Conservation (phyloP, 176 grass and related monocot species). For the Aegilops bicornis region DNA sequence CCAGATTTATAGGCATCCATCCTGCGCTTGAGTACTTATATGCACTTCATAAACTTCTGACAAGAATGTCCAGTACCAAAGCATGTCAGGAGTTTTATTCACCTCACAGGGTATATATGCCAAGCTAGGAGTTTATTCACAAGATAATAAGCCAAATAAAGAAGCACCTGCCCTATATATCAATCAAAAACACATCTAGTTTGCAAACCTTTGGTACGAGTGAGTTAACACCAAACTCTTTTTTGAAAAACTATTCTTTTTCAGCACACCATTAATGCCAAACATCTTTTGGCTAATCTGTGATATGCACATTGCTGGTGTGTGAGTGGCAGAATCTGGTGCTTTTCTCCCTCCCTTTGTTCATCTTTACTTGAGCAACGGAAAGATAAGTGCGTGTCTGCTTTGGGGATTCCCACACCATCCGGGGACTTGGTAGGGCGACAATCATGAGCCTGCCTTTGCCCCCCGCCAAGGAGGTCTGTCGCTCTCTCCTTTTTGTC, state of each 20-base stretch:
- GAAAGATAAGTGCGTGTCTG: neutral
- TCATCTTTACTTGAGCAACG: neutral
- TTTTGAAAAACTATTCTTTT: neutral
- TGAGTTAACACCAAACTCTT: conserved; percentile 11
- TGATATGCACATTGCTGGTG: neutral
- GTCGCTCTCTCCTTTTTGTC: neutral
- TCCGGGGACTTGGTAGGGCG: conserved; percentile 14
- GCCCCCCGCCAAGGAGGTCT: neutral
- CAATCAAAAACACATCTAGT: neutral
- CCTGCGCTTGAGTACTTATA: too few species aligned
- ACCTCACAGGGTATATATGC: too few species aligned
- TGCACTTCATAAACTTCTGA: neutral
- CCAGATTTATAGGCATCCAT: too few species aligned
- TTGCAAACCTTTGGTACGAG: neutral
- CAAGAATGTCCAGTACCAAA: neutral
- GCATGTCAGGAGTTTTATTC: too few species aligned
- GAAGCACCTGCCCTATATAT: neutral
- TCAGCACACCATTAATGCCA: neutral
- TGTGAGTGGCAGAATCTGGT: neutral
- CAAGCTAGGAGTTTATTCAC: too few species aligned
- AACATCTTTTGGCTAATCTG: conserved; percentile 31
- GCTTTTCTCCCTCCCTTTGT: neutral
- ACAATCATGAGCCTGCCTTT: conserved; percentile 9
- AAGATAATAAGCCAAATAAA: too few species aligned
- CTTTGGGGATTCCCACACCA: conserved; percentile 18